phyloP scores from a whole-genome alignment of 2,329 filamentous ascomycete species.

The Botrytis squamosa region DNA sequence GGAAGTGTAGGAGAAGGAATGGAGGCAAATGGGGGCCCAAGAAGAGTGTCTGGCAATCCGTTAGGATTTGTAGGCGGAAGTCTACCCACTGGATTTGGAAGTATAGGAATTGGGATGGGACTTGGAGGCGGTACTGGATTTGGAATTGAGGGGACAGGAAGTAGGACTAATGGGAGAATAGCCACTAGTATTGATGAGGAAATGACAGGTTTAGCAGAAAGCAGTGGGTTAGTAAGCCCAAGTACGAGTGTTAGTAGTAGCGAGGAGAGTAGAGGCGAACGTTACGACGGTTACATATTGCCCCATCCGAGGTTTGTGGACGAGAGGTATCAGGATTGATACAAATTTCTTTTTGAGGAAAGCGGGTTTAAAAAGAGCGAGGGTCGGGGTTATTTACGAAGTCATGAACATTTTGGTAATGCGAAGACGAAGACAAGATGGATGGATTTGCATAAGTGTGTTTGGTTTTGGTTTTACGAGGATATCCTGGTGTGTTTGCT shows the following conservation, averaged over 20 bases:
- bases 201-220: conserved; percentile 28
- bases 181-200: conserved; percentile 31
- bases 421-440: neutral
- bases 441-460: neutral
- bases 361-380: neutral
- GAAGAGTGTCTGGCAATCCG: conserved; percentile 11
- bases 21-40: neutral
- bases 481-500: neutral
- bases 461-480: neutral
- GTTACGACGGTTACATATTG: conserved; percentile 25
- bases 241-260: conserved; percentile 38
- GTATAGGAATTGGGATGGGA: neutral
- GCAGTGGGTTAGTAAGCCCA: conserved; percentile 38
- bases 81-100: conserved; percentile 5
- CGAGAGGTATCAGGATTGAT: conserved; percentile 1
- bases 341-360: neutral
- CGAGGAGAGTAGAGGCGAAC: conserved; percentile 27
- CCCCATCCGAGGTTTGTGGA: conserved; percentile 15
- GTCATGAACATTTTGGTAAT: conserved; percentile 13
- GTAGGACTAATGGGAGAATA: conserved; percentile 19
- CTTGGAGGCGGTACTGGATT: conserved; percentile 11
- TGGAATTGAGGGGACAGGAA: conserved; percentile 11
- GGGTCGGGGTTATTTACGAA: neutral
- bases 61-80: conserved; percentile 8
- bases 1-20: conserved; percentile 36